A percentile compares a stretch with the other conserved stretches of the same genome.
Conservation (phyloP, 257 asterid species). For the Leptodermis oblonga region DNA sequence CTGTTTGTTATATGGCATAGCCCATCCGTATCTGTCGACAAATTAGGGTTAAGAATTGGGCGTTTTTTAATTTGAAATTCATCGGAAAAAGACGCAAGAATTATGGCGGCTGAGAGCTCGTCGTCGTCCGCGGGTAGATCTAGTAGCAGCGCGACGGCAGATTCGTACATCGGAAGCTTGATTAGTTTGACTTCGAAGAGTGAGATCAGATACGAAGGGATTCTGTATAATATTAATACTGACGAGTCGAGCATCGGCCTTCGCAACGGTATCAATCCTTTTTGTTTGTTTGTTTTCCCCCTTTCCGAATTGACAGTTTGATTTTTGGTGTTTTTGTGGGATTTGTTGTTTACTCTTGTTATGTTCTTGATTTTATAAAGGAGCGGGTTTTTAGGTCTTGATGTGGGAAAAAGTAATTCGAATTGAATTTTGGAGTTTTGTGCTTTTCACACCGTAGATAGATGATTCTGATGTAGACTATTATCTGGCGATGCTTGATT, state of each 20-base stretch:
- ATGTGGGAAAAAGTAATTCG: background rate
- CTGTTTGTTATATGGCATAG: background rate
- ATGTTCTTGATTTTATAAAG: background rate
- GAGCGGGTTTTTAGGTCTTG: background rate
- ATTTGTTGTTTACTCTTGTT: background rate
- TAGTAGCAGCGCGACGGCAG: slow-evolving; percentile 70
- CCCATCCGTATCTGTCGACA: background rate
- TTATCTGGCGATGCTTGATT: background rate
- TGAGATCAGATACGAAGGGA: slow-evolving; percentile 93
- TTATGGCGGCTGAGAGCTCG: slow-evolving; percentile 73
- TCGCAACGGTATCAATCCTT: slow-evolving; percentile 56
- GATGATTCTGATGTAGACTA: background rate
- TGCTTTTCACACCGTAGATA: background rate
- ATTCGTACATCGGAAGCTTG: slow-evolving; percentile 86
- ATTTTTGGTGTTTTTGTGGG: background rate
- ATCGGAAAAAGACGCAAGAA: slow-evolving; percentile 12
- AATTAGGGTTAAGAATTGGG: background rate
- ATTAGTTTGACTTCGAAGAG: slow-evolving; percentile 95
- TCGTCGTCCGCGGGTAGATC: slow-evolving; percentile 55
- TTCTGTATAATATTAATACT: slow-evolving; percentile 80
- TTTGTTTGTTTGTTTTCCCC: background rate
- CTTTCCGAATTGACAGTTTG: background rate
- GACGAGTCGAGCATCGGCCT: slow-evolving; percentile 96
- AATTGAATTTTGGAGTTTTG: background rate
- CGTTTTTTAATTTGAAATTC: background rate